These are phyloP conservation scores for Pestalotiopsis sp. DNA, from an alignment of 2,329 filamentous ascomycete species.

Conservation along the genomic window DNA sequence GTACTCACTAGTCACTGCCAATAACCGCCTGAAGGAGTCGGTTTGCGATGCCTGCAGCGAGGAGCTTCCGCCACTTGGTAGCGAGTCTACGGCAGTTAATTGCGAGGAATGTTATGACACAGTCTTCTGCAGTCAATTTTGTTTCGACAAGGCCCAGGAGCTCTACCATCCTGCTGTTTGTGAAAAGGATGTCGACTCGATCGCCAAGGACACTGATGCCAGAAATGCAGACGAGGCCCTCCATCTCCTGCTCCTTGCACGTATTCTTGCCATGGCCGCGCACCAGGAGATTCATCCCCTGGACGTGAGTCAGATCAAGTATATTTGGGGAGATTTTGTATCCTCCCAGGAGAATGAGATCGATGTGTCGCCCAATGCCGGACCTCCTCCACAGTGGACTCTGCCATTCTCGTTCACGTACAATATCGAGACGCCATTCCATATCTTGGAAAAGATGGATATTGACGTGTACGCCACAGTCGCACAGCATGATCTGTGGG, in stretches of 20 bases:
- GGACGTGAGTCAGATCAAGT: constrained; percentile 66
- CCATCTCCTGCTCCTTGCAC: constrained; percentile 64
- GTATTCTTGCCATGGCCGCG: constrained; percentile 63
- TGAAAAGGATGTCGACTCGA: constrained; percentile 66
- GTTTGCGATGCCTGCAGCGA: constrained; percentile 89
- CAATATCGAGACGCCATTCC: constrained; percentile 74
- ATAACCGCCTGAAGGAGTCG: constrained; percentile 83
- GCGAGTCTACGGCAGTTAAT: constrained; percentile 49
- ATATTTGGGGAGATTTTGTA: constrained; percentile 71
- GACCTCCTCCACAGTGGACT: constrained; percentile 64
- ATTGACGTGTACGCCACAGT: constrained; percentile 70
- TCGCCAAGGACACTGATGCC: constrained; percentile 65
- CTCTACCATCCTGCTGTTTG: constrained; percentile 68
- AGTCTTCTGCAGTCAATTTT: constrained; percentile 66
- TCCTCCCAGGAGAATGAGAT: constrained; percentile 55
- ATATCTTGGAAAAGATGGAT: constrained; percentile 83
- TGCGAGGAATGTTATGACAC: constrained; percentile 67
- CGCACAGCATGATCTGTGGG: constrained; percentile 70
- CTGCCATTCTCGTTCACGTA: constrained; percentile 78
- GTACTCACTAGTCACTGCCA: constrained; percentile 84
- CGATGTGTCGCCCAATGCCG: constrained; percentile 53
- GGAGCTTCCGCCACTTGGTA: constrained; percentile 64
- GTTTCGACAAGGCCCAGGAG: constrained; percentile 58
- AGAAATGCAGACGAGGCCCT: constrained; percentile 62
- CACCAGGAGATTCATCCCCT: constrained; percentile 65